Conservation (phyloP, 2,329 filamentous ascomycete species). For the Scedosporium minutisporum region DNA sequence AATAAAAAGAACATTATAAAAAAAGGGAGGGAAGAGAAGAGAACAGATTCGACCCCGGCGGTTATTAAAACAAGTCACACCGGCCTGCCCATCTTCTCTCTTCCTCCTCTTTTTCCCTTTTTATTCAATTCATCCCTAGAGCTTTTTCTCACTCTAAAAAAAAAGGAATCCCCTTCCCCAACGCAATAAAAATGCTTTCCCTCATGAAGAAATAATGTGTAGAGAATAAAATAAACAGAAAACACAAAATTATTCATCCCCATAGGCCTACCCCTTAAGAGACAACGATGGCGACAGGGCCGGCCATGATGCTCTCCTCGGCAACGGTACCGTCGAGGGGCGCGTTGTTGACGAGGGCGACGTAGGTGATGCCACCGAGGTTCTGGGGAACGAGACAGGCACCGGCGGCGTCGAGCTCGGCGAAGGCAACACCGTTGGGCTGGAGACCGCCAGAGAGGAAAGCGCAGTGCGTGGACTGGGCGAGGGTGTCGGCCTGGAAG, state of each 20-base stretch:
- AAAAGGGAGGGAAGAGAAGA: neutral
- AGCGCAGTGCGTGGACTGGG: constrained; percentile 49
- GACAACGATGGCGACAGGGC: constrained; percentile 48
- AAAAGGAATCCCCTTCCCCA: neutral
- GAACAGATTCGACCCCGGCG: neutral
- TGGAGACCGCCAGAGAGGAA: constrained; percentile 53
- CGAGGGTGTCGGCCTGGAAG: constrained; percentile 40
- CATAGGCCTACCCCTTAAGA: constrained; percentile 26
- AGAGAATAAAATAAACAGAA: neutral
- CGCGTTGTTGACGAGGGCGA: constrained; percentile 50
- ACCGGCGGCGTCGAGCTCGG: constrained; percentile 38
- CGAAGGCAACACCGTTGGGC: constrained; percentile 51
- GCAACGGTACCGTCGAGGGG: constrained; percentile 42
- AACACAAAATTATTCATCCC: neutral
- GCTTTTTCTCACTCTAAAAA: neutral
- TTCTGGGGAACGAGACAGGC: constrained; percentile 53
- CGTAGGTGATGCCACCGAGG: constrained; percentile 55
- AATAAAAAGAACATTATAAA: neutral
- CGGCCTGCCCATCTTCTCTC: neutral
- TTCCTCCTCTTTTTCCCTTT: neutral
- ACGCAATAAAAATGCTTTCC: neutral
- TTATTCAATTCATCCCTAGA: neutral
- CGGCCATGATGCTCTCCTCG: constrained; percentile 57
- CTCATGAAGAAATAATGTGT: neutral
- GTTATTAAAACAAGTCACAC: neutral